Evolutionary conservation across 2,329 filamentous ascomycete genomes (phyloP).

Genomic region (Colletotrichum spinosum): DNA sequence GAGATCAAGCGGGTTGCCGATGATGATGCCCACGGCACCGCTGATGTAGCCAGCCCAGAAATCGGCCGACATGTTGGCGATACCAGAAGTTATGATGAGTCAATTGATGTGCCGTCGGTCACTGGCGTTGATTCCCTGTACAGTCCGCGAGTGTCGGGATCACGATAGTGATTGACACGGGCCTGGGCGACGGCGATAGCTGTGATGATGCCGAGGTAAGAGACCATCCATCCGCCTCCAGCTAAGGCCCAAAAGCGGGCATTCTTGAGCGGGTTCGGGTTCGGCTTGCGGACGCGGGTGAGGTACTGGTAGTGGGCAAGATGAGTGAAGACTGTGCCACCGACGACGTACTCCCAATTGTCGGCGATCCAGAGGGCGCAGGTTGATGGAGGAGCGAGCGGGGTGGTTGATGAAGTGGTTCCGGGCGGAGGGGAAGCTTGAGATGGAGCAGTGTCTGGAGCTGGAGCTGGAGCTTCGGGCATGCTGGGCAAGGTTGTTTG

Average conservation of each 20-base stretch:
- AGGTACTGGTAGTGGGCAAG: conserved; percentile 38
- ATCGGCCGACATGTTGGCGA: conserved; percentile 77
- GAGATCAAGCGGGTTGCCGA: conserved; percentile 44
- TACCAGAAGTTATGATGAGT: background rate
- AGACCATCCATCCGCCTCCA: conserved; percentile 37
- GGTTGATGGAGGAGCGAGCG: conserved; percentile 29
- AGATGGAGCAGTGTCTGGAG: background rate
- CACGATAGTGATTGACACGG: conserved; percentile 35
- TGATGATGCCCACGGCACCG: conserved; percentile 77
- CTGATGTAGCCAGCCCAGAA: conserved; percentile 95
- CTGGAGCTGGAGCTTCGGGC: background rate
- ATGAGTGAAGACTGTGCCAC: conserved; percentile 33
- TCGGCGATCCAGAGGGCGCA: conserved; percentile 36
- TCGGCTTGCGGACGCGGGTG: conserved; percentile 27
- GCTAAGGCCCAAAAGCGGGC: conserved; percentile 38
- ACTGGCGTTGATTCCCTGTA: conserved; percentile 15
- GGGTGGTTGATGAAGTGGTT: conserved; percentile 16
- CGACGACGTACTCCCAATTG: conserved; percentile 37
- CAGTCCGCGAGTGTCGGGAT: conserved; percentile 26
- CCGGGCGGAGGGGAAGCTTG: conserved; percentile 2
- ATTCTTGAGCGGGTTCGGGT: conserved; percentile 37
- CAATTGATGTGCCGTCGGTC: background rate
- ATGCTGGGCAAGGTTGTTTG: too few species aligned
- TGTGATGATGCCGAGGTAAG: conserved; percentile 36
- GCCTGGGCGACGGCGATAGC: conserved; percentile 34